phyloP scores from a whole-genome alignment of 2,329 filamentous ascomycete species.

The Cadophora sp. region DNA sequence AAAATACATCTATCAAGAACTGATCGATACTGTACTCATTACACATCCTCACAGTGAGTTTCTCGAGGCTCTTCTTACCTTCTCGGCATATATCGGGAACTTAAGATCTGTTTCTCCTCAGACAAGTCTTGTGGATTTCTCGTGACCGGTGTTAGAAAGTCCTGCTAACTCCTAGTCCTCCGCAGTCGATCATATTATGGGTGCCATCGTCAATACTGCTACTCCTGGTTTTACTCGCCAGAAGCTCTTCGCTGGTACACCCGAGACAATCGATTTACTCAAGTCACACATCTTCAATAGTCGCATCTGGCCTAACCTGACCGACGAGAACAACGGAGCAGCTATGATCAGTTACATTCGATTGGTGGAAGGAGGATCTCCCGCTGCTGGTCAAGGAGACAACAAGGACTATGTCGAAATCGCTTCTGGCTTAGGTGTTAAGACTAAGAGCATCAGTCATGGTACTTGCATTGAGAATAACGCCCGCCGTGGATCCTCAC shows the following conservation, averaged over 20 bases:
- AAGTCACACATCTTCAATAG: conserved; percentile 98
- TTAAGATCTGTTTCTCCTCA: too few relatives aligned
- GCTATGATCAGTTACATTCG: conserved; percentile 91
- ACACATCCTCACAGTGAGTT: conserved; percentile 79
- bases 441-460: conserved; percentile 87
- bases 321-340: conserved; percentile 93
- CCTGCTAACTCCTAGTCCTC: neutral
- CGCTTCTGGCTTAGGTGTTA: conserved; percentile 87
- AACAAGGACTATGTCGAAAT: conserved; percentile 86
- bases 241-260: conserved; percentile 85
- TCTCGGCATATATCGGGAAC: too few relatives aligned
- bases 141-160: neutral
- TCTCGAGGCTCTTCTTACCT: too few relatives aligned
- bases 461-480: conserved; percentile 84
- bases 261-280: conserved; percentile 88
- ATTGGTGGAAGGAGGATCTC: conserved; percentile 86
- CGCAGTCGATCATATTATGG: conserved; percentile 79
- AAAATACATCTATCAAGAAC: conserved; percentile 75
- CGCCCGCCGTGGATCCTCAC: conserved; percentile 63
- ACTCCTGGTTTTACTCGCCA: conserved; percentile 80
- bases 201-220: conserved; percentile 92
- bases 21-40: conserved; percentile 89
- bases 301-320: conserved; percentile 95
- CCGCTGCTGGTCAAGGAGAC: conserved; percentile 80
- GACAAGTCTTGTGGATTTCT: neutral